Evolutionary conservation across 352 stramenopile species (phyloP), one percentile per base, ranked within the genome.

Genomic region (Pythium rhizo-oryzae): DNA sequence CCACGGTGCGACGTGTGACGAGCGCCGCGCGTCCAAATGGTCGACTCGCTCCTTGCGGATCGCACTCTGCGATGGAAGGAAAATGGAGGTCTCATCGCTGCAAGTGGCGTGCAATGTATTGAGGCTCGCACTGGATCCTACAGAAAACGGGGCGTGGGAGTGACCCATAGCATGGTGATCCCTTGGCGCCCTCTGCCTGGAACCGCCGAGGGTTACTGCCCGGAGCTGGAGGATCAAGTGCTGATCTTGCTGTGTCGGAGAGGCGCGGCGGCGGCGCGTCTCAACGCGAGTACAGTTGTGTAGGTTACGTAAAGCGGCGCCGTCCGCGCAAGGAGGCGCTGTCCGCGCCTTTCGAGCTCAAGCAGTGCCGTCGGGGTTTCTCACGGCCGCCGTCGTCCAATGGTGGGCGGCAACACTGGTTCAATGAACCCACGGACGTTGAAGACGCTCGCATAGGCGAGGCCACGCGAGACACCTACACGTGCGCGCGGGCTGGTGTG

Each of bases 11-110:
- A 41, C 35, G 35, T 2, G 35, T 41, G 35, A 41, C 35, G 35
- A 41, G 4, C 35, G 12, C 12, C 8, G 35, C 28, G 28, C 28
- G 28, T 6, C 28, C 35, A 41, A 41, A 41, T 41, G 35, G 35
- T n/a, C 35, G 35, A 41, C 35, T 41, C 35, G 35, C 35, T 41
- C 35, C 13, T 8, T 41, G 35, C 12, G 12, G 35, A 41, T 15
- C 35, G 19, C 50, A 4, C 30, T 56, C 30, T 56, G 50, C 50
- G 12, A 37, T 56, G 50, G 50, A 56, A 56, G 50, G 50, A 56
- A 56, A 18, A 33, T 33, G 28, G 28, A 33, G 28, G 28, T 33
- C 28, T 33, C 2, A 33, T 21, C 19, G 19, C 37, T 43, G 37
- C 15, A 43, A 43, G 37, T 43, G 28, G 28, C 28, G 28, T 33